These are phyloP conservation scores for Leonotis leonurus DNA, from an alignment of 257 asterid species.

Conservation along the genomic window DNA sequence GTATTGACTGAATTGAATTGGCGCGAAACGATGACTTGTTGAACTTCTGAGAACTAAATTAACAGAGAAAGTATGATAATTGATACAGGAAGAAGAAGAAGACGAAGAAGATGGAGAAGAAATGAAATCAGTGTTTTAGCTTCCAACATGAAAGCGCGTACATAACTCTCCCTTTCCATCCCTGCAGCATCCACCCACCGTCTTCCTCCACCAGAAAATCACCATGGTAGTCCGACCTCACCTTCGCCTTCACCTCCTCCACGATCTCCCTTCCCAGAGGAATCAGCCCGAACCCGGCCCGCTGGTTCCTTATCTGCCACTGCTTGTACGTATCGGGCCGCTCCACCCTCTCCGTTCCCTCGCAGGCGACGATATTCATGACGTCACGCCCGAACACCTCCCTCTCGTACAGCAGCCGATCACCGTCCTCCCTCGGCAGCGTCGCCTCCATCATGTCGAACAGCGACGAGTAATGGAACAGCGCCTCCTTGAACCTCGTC, in stretches of 20 bases:
- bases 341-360: conserved; percentile 40
- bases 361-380: conserved; percentile 56
- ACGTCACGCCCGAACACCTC: conserved; percentile 44
- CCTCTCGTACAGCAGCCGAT: conserved; percentile 32
- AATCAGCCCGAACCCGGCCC: conserved; percentile 43
- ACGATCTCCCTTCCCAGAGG: conserved; percentile 29
- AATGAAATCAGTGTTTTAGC: too few relatives aligned
- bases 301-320: conserved; percentile 34
- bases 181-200: conserved; percentile 52
- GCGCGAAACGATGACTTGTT: too few relatives aligned
- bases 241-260: conserved; percentile 34
- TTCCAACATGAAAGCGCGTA: conserved; percentile 53
- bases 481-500: conserved; percentile 40
- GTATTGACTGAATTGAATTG: too few relatives aligned
- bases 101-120: too few relatives aligned
- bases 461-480: conserved; percentile 41
- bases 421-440: conserved; percentile 35
- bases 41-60: too few relatives aligned
- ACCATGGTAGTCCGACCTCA: conserved; percentile 27
- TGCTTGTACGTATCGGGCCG: conserved; percentile 51
- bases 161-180: conserved; percentile 57
- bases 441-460: conserved; percentile 54
- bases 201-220: conserved; percentile 45
- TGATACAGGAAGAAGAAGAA: too few relatives aligned
- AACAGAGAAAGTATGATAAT: too few relatives aligned